These are phyloP conservation scores for Uronychia setigera DNA, from an alignment of 73 alveolate species.

Conservation along the genomic window DNA sequence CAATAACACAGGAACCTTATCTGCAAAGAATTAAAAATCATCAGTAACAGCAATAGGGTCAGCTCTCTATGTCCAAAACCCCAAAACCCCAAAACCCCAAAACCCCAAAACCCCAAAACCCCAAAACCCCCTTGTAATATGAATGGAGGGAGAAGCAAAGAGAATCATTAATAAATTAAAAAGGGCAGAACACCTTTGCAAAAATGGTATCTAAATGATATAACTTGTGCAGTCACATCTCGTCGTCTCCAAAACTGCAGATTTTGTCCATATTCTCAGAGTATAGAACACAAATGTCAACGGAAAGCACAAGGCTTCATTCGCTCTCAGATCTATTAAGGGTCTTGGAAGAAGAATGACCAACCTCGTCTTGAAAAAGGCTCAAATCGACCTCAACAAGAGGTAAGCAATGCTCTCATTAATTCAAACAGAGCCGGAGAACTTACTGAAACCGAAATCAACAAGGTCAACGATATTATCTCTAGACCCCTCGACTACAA, in stretches of 20 bases:
- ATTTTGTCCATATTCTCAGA: constrained; percentile 96
- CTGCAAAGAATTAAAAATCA: no score
- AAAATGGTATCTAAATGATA: no score
- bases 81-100: neutral
- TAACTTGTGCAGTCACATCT: no score
- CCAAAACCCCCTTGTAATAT: neutral
- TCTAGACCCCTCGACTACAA: constrained; percentile 93
- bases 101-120: no score
- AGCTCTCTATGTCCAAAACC: neutral
- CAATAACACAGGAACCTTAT: no score
- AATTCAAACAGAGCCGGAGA: constrained; percentile 96
- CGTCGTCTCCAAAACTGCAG: constrained; percentile 73
- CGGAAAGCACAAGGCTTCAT: constrained; percentile 97
- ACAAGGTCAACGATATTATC: constrained; percentile 94
- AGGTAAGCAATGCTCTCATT: constrained; percentile 17
- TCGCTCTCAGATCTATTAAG: constrained; percentile 96
- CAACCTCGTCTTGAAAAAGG: constrained; percentile 88
- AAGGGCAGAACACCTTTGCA: no score
- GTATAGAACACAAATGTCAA: constrained; percentile 98
- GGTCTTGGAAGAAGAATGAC: constrained; percentile 99
- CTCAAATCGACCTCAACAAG: constrained; percentile 85
- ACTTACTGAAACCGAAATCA: constrained; percentile 96
- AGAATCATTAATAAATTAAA: no score
- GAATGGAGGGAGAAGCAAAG: neutral
- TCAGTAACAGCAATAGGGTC: no score